phyloP scores from a whole-genome alignment of 352 stramenopile species.

The Phytophthora parvispora region DNA sequence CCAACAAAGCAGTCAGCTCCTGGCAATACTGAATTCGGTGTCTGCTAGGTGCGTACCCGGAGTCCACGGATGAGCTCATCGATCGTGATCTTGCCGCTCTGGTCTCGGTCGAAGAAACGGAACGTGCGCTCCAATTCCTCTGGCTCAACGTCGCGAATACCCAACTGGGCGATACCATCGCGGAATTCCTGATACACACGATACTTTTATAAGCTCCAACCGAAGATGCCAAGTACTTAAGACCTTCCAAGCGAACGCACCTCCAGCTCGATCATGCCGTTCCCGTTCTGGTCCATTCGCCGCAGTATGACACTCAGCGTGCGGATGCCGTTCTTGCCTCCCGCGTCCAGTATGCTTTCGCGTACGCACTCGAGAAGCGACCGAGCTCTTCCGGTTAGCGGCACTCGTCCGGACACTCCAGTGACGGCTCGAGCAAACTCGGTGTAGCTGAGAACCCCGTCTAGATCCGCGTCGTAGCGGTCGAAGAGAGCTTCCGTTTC shows the following conservation, averaged over 20 bases:
- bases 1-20: background rate
- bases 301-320: slow-evolving; percentile 73
- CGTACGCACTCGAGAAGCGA: slow-evolving; percentile 60
- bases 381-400: slow-evolving; percentile 19
- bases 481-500: slow-evolving; percentile 91
- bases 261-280: slow-evolving; percentile 76
- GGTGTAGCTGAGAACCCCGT: slow-evolving; percentile 79
- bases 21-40: background rate
- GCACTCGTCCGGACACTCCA: slow-evolving; percentile 24
- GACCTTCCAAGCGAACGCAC: slow-evolving; percentile 22
- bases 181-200: slow-evolving; percentile 58
- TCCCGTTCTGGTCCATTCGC: slow-evolving; percentile 86
- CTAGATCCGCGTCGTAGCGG: slow-evolving; percentile 88
- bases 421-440: slow-evolving; percentile 76
- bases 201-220: background rate
- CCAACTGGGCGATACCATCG: slow-evolving; percentile 60
- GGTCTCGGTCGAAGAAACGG: slow-evolving; percentile 83
- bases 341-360: slow-evolving; percentile 62
- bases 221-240: background rate
- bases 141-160: slow-evolving; percentile 42
- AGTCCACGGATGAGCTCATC: slow-evolving; percentile 92
- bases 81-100: slow-evolving; percentile 86
- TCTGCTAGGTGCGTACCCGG: slow-evolving; percentile 51
- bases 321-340: slow-evolving; percentile 82
- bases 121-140: slow-evolving; percentile 70